Conservation (phyloP, 352 stramenopile species). For the Pythium oligandrum region DNA sequence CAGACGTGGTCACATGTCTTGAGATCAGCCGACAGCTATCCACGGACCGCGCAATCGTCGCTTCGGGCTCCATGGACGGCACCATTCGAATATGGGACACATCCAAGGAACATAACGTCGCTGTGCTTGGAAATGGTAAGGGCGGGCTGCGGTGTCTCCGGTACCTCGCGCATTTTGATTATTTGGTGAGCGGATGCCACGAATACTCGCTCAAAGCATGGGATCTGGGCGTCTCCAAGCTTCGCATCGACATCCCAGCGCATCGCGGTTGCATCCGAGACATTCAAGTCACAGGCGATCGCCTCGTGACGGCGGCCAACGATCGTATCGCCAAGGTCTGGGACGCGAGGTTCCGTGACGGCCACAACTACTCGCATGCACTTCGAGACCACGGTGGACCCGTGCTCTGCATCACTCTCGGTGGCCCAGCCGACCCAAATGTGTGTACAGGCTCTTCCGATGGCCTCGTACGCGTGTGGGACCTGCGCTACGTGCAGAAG, state of each 20-base stretch:
- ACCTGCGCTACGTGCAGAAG: conserved; percentile 69
- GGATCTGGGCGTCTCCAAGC: conserved; percentile 47
- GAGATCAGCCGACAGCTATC: conserved; percentile 72
- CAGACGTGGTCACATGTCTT: conserved; percentile 52
- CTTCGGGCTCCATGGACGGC: conserved; percentile 60
- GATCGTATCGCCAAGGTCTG: conserved; percentile 77
- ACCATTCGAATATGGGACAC: conserved; percentile 77
- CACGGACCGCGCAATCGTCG: conserved; percentile 47
- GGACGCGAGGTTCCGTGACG: conserved; percentile 62
- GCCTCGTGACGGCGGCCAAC: conserved; percentile 67
- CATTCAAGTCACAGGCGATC: conserved; percentile 65
- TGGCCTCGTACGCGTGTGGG: conserved; percentile 75
- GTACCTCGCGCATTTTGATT: conserved; percentile 56
- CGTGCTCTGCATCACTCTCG: conserved; percentile 63
- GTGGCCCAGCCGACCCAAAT: conserved; percentile 67
- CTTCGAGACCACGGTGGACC: conserved; percentile 59
- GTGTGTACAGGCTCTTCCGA: conserved; percentile 74
- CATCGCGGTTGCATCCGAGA: conserved; percentile 55
- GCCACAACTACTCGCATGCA: conserved; percentile 43
- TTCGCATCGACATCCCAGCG: conserved; percentile 52
- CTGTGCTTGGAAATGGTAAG: conserved; percentile 33
- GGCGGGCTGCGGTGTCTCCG: conserved; percentile 51
- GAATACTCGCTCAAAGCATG: conserved; percentile 61
- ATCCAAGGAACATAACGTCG: conserved; percentile 49
- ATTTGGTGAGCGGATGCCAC: conserved; percentile 52